Percentiles rank a stretch among this genome's conserved stretches.
These are phyloP conservation scores for Fraxinus angustifolia DNA, from an alignment of 305 asterid genomes.

Conservation along the genomic window DNA sequence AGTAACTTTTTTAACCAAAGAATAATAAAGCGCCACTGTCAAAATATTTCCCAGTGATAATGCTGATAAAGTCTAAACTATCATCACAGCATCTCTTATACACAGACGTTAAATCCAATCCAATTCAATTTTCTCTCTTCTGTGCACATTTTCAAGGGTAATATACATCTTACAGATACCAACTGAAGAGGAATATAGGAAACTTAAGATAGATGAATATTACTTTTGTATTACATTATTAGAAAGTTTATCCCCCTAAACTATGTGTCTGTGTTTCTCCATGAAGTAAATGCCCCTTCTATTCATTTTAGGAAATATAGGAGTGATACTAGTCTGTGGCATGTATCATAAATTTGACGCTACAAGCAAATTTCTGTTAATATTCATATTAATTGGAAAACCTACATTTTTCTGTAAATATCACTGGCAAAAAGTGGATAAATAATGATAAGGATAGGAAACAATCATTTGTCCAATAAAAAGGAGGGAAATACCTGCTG, in stretches of 20 bases:
- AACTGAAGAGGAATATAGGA: background rate
- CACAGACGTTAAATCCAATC: background rate
- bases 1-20: background rate
- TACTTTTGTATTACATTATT: background rate
- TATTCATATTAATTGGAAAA: background rate
- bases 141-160: background rate
- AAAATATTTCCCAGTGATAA: background rate
- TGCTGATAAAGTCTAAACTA: background rate
- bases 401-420: background rate
- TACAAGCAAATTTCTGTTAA: background rate
- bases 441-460: slow-evolving; percentile 14
- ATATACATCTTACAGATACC: background rate
- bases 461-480: slow-evolving; percentile 12
- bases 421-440: slow-evolving; percentile 10
- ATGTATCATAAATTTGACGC: background rate
- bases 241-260: background rate
- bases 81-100: background rate
- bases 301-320: background rate
- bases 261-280: background rate
- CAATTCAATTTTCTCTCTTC: background rate
- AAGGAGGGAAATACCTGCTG: slow-evolving; percentile 72
- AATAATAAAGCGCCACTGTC: background rate
- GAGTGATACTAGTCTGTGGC: background rate
- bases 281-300: background rate
- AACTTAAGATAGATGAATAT: background rate